Evolutionary conservation across 805 yeast genomes (phyloP).

Genomic region (Wickerhamiella musiphila): DNA sequence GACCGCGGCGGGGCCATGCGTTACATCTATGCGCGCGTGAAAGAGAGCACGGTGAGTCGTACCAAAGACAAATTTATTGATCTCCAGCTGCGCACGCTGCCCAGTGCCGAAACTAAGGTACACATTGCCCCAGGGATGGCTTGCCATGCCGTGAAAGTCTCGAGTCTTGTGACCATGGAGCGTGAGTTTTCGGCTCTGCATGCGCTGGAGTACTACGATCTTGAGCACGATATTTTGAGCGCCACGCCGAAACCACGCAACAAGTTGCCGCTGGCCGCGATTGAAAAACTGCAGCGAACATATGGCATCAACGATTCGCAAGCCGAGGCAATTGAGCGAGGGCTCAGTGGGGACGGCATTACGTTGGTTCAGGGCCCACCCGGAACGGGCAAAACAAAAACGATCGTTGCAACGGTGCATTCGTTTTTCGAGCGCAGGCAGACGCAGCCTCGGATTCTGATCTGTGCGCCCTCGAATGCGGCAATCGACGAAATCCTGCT

Average conservation of each 20-base stretch:
- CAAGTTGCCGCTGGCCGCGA: constrained; percentile 20
- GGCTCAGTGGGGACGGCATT: constrained; percentile 55
- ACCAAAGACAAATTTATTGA: constrained; percentile 39
- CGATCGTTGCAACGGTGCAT: constrained; percentile 83
- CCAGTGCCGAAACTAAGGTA: constrained; percentile 30
- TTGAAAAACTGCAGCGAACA: constrained; percentile 27
- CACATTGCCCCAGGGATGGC: constrained; percentile 45
- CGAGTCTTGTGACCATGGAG: constrained; percentile 82
- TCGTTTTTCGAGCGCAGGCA: constrained; percentile 28
- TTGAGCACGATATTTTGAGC: constrained; percentile 43
- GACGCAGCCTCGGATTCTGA: constrained; percentile 38
- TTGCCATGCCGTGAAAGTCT: constrained; percentile 52
- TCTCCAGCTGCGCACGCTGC: constrained; percentile 49
- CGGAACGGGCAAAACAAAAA: constrained; percentile 97
- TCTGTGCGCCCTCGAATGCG: constrained; percentile 98
- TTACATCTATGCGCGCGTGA: constrained; percentile 66
- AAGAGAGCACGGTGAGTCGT: constrained; percentile 29
- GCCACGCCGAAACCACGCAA: constrained; percentile 37
- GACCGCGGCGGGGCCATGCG: constrained; percentile 10
- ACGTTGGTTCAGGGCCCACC: constrained; percentile 94
- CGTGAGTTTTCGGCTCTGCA: constrained; percentile 75
- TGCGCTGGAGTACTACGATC: constrained; percentile 69
- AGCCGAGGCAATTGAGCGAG: constrained; percentile 71
- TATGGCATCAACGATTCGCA: constrained; percentile 72
- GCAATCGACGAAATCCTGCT: constrained; percentile 92